Conservation (phyloP, 108 stramenopile genomes). For the Chaetoceros muelleri region DNA sequence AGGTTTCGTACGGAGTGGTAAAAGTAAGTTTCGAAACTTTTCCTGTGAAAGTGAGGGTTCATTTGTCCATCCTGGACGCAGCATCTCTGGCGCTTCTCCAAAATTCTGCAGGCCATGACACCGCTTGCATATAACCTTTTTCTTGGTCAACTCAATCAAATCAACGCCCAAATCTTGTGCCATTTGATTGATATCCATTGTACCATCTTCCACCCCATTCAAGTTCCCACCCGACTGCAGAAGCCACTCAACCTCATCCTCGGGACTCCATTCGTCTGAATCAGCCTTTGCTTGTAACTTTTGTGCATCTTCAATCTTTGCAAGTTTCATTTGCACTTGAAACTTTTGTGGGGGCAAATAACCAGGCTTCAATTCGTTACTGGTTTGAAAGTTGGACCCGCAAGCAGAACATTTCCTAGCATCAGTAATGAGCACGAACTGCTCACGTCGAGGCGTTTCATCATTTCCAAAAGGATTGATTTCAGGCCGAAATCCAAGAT, state of each 20-base stretch:
- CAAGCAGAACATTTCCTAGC: constrained; percentile 81
- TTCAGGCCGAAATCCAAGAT: constrained; percentile 67
- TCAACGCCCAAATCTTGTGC: constrained; percentile 64
- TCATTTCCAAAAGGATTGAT: constrained; percentile 68
- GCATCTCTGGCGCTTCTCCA: constrained; percentile 57
- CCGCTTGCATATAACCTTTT: constrained; percentile 77
- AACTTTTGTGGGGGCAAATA: constrained; percentile 71
- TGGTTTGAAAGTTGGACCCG: constrained; percentile 70
- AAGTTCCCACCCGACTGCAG: constrained; percentile 39
- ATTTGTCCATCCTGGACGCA: constrained; percentile 81
- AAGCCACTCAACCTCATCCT: constrained; percentile 80
- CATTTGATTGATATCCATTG: constrained; percentile 52
- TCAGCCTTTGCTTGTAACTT: constrained; percentile 64
- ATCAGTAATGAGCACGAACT: constrained; percentile 53
- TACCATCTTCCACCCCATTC: constrained; percentile 10
- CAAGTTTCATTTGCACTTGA: constrained; percentile 49
- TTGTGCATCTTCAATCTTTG: constrained; percentile 70
- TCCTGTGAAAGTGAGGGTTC: constrained; percentile 75
- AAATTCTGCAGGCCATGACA: constrained; percentile 78
- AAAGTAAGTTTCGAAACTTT: constrained; percentile 60
- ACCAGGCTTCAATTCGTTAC: constrained; percentile 53
- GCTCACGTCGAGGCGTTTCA: constrained; percentile 56
- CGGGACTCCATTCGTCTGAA: constrained; percentile 63
- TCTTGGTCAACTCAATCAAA: constrained; percentile 42
- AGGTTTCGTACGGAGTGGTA: constrained; percentile 53